Evolutionary conservation across 1,284 basidiomycete species (phyloP).

Genomic region (Boletus holoroseus): DNA sequence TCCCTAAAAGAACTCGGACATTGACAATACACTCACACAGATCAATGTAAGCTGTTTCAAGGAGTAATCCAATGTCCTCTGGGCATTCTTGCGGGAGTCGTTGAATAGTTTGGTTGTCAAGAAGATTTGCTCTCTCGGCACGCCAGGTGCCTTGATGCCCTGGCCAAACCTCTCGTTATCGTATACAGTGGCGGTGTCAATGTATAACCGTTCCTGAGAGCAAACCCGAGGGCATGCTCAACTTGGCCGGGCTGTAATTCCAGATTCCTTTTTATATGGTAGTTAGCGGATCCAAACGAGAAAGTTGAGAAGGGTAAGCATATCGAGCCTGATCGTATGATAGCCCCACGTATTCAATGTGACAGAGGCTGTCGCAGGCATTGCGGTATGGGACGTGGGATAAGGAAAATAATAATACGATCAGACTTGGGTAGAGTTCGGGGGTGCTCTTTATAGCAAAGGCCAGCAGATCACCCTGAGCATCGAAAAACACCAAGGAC

Average conservation of each 20-base stretch:
- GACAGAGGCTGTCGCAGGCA: constrained; percentile 42
- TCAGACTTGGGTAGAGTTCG: background rate
- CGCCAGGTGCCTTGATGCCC: constrained; percentile 70
- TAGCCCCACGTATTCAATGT: constrained; percentile 30
- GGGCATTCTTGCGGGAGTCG: background rate
- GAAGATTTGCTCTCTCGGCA: constrained; percentile 59
- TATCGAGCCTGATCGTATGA: constrained; percentile 61
- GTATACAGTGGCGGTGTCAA: constrained; percentile 55
- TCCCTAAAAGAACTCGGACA: no score
- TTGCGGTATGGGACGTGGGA: background rate
- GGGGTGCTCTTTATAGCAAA: background rate
- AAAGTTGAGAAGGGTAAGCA: constrained; percentile 36
- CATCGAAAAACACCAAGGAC: background rate
- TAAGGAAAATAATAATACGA: background rate
- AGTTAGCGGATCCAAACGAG: background rate
- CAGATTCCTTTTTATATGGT: constrained; percentile 49
- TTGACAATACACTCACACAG: background rate
- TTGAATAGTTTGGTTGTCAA: constrained; percentile 68
- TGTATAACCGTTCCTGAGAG: constrained; percentile 69
- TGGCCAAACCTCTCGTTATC: constrained; percentile 67
- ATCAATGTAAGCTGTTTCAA: constrained; percentile 4
- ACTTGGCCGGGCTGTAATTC: constrained; percentile 62
- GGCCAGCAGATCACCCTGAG: background rate
- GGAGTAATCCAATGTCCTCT: background rate
- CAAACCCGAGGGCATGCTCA: constrained; percentile 64